Evolutionary conservation across 2,329 filamentous ascomycete genomes (phyloP), one percentile per base, ranked within the genome.

Genomic region (Diaporthe amygdali): DNA sequence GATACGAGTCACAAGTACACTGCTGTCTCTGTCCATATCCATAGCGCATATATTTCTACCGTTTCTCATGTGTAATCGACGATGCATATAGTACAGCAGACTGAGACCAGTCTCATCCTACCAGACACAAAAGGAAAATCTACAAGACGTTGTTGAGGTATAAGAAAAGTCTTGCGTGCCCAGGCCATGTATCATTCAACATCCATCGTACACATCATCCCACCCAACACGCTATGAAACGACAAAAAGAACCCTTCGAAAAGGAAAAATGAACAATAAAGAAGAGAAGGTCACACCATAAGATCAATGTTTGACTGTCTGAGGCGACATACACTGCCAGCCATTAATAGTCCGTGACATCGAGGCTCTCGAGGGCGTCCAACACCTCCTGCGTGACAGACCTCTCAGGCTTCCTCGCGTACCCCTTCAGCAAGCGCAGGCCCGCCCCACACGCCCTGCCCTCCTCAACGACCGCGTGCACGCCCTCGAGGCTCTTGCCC

Each of bases 401-500:
- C 55, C 55, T 55, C 66, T 73, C 71, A 1, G 90, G 90, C 85
- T 93, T 93, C 79, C 86, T 86, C 27, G 90, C 88, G 78, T 90
- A 92, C 9, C 91, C 91, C 72, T 84, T 89, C 73, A 93, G 81
- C 82, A 89, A 85, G 71, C 91, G 84, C 82, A 89, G 92, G 12
- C 86, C 90, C 3, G 89, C 86, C 55, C 88, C 89, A 77, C 85
- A 86, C 64, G 82, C 81, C 59, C 90, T 84, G 1, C 90, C 91
- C 79, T 93, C 91, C 78, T 92, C 89, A 64, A 93, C 82, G 41
- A 92, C 84, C 47, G 85, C 85, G 37, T 90, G 85, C 8, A 92
- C 87, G 30, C 87, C 88, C 37, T 90, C 88, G 61, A 92, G 84
- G 76, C 86, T 88, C 78, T 88, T 88, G 71, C 86, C 88, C 9